phyloP scores from a whole-genome alignment of 306 rosid species.

The Inga leiocalycina region DNA sequence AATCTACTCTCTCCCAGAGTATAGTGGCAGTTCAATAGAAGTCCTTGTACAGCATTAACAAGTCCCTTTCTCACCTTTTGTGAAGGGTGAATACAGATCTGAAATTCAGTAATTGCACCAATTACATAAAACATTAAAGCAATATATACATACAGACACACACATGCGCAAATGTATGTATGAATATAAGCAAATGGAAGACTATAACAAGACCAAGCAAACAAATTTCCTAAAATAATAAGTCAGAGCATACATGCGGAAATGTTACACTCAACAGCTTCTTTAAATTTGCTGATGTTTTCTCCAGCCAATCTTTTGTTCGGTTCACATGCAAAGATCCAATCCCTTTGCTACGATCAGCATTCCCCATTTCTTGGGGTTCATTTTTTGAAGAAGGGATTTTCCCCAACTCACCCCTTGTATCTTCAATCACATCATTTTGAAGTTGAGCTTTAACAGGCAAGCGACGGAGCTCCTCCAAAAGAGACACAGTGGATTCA shows the following conservation, averaged over 20 bases:
- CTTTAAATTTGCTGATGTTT: conserved; percentile 65
- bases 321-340: conserved; percentile 74
- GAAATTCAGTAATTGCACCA: conserved; percentile 45
- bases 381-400: conserved; percentile 36
- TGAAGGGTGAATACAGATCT: conserved; percentile 87
- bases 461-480: conserved; percentile 81
- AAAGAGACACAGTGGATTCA: conserved; percentile 53
- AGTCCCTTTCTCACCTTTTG: conserved; percentile 86
- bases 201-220: conserved; percentile 13
- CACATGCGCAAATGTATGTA: neutral
- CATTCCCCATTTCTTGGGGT: conserved; percentile 46
- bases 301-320: conserved; percentile 79
- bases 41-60: conserved; percentile 70
- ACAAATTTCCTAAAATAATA: conserved; percentile 30
- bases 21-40: conserved; percentile 65
- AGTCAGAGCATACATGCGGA: conserved; percentile 66
- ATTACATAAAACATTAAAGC: conserved; percentile 24
- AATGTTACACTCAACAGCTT: conserved; percentile 73
- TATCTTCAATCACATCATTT: conserved; percentile 46
- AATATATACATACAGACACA: conserved; percentile 1
- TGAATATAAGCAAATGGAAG: conserved; percentile 24
- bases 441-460: conserved; percentile 53
- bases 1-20: conserved; percentile 70
- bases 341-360: conserved; percentile 44
- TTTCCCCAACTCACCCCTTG: conserved; percentile 40